Conservation (phyloP, 179 eudicot species). For the Silene vulgaris region DNA sequence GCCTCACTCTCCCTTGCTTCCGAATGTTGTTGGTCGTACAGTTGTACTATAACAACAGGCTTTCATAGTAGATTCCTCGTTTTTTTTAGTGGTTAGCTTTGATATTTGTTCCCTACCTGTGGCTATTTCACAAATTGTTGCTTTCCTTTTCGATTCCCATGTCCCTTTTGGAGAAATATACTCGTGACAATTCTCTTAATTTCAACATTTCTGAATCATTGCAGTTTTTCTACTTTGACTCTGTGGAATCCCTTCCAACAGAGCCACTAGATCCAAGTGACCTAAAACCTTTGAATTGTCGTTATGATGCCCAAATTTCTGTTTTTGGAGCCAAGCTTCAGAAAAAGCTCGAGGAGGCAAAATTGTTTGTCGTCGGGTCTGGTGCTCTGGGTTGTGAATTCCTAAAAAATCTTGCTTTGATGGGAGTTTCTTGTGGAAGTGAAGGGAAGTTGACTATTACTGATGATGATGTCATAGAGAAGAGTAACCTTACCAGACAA, state of each 20-base stretch:
- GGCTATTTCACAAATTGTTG: not conserved
- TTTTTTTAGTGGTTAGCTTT: not conserved
- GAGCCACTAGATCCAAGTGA: constrained; percentile 63
- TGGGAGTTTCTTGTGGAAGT: constrained; percentile 76
- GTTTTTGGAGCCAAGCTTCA: constrained; percentile 86
- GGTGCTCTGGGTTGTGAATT: constrained; percentile 97
- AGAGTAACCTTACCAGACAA: constrained; percentile 89
- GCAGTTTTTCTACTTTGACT: constrained; percentile 93
- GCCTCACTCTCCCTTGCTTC: not conserved
- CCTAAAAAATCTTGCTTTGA: constrained; percentile 78
- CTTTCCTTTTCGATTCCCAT: not conserved
- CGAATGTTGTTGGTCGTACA: not conserved
- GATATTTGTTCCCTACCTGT: not conserved
- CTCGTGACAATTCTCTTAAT: not conserved
- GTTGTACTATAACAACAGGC: no score
- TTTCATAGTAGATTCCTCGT: no score
- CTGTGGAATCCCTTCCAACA: constrained; percentile 85
- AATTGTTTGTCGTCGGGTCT: constrained; percentile 75
- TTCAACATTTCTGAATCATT: not conserved
- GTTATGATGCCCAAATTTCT: constrained; percentile 93
- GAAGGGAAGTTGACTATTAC: constrained; percentile 78
- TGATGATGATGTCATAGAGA: constrained; percentile 95
- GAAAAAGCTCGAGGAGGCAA: constrained; percentile 74
- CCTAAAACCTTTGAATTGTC: constrained; percentile 60
- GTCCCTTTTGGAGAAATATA: not conserved